Conservation (phyloP, 2,329 filamentous ascomycete species). For the Cladophialophora immunda region DNA sequence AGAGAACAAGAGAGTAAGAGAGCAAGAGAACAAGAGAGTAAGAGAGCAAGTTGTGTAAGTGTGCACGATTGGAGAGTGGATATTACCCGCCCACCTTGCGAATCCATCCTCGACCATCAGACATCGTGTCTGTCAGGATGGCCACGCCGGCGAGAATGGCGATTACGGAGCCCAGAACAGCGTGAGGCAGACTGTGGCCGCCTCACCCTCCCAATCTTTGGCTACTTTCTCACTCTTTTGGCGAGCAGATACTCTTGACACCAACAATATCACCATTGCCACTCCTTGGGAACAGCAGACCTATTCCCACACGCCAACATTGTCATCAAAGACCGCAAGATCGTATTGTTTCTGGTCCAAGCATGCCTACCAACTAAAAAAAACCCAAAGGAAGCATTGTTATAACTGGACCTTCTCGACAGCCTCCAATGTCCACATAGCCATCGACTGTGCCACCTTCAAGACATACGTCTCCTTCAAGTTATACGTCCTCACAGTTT, state of each 20-base stretch:
- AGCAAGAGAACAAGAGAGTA: too few relatives aligned
- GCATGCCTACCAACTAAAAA: constrained; percentile 14
- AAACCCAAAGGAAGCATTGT: constrained; percentile 37
- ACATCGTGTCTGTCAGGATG: too few relatives aligned
- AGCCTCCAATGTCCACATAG: constrained; percentile 46
- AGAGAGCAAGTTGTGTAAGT: too few relatives aligned
- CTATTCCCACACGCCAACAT: neutral
- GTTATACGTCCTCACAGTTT: constrained; percentile 40
- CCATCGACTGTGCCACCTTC: constrained; percentile 46
- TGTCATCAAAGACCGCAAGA: neutral
- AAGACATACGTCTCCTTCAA: constrained; percentile 44
- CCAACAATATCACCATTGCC: neutral
- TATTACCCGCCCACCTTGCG: too few relatives aligned
- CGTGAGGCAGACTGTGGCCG: too few relatives aligned
- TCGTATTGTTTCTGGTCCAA: neutral
- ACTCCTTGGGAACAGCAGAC: neutral
- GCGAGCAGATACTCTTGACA: neutral
- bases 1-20: too few relatives aligned
- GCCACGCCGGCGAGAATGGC: too few relatives aligned
- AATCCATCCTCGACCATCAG: too few relatives aligned
- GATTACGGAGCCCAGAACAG: too few relatives aligned
- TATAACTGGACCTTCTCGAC: constrained; percentile 43
- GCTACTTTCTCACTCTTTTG: constrained; percentile 13
- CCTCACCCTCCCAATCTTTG: constrained; percentile 10
- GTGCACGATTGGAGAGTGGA: too few relatives aligned